phyloP scores from a whole-genome alignment of 2,329 filamentous ascomycete species.

The Cryoendolithus antarcticus region DNA sequence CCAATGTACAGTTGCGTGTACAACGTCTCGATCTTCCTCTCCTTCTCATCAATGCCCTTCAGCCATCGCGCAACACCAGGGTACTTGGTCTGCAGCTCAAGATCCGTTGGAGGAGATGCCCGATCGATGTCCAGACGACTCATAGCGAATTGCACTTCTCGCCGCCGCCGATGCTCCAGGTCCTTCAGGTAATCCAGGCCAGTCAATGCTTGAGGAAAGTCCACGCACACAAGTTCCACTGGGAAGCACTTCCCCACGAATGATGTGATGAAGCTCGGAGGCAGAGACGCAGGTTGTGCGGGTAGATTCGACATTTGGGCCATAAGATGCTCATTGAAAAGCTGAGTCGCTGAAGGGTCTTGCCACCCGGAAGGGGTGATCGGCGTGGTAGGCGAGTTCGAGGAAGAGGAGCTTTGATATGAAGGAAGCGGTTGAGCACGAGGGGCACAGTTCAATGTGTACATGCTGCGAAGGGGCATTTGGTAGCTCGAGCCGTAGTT shows the following conservation, averaged over 20 bases:
- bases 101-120: slow-evolving; percentile 34
- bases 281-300: slow-evolving; percentile 48
- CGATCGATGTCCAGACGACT: slow-evolving; percentile 40
- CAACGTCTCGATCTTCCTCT: slow-evolving; percentile 38
- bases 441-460: slow-evolving; percentile 50
- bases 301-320: slow-evolving; percentile 46
- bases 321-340: slow-evolving; percentile 40
- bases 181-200: slow-evolving; percentile 55
- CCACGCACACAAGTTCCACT: slow-evolving; percentile 42
- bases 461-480: slow-evolving; percentile 55
- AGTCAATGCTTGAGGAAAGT: slow-evolving; percentile 54
- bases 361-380: slow-evolving; percentile 17
- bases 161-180: slow-evolving; percentile 46
- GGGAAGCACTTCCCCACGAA: slow-evolving; percentile 51
- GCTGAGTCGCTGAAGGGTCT: slow-evolving; percentile 24
- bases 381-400: slow-evolving; percentile 25
- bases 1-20: slow-evolving; percentile 52
- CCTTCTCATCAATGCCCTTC: slow-evolving; percentile 30
- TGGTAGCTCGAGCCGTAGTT: slow-evolving; percentile 52
- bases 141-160: slow-evolving; percentile 44
- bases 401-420: slow-evolving; percentile 22
- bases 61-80: slow-evolving; percentile 47
- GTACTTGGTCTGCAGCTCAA: slow-evolving; percentile 37
- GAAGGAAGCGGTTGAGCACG: slow-evolving; percentile 28
- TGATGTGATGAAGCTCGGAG: slow-evolving; percentile 48